phyloP scores from a whole-genome alignment of 2,329 filamentous ascomycete genomes.

The Bretziella fagacearum region DNA sequence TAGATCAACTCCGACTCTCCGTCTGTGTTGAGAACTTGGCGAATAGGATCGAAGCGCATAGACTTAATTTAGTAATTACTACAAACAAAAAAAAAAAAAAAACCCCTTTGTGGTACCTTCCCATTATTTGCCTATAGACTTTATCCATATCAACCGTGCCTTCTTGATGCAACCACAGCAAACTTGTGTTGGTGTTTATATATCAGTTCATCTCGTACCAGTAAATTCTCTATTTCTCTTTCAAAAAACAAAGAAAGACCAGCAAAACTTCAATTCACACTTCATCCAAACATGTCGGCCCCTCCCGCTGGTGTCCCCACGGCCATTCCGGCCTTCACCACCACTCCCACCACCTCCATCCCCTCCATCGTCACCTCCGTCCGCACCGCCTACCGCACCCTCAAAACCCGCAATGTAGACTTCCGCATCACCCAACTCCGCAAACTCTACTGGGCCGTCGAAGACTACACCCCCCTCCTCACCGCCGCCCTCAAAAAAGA shows the following conservation, averaged over 20 bases:
- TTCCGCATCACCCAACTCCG: constrained; percentile 76
- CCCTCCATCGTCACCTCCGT: constrained; percentile 40
- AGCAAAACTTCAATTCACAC: background rate
- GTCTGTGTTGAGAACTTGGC: background rate
- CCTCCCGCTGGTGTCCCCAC: constrained; percentile 2
- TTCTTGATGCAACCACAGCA: background rate
- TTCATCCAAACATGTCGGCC: background rate
- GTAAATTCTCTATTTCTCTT: no score
- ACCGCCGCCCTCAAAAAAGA: constrained; percentile 61
- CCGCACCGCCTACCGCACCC: constrained; percentile 54
- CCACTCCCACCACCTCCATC: constrained; percentile 27
- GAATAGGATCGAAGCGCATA: background rate
- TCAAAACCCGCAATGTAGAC: constrained; percentile 66
- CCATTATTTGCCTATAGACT: no score
- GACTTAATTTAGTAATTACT: background rate
- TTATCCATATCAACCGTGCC: no score
- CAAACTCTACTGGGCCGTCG: constrained; percentile 85
- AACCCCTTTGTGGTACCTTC: background rate
- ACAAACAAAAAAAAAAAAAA: background rate
- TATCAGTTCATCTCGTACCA: no score
- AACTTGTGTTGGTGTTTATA: no score
- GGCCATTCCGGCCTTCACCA: constrained; percentile 21
- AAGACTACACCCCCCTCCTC: constrained; percentile 59
- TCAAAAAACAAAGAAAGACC: no score
- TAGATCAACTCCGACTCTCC: constrained; percentile 1